Conservation (phyloP, 306 rosid species). For the Trifolium pratense region DNA sequence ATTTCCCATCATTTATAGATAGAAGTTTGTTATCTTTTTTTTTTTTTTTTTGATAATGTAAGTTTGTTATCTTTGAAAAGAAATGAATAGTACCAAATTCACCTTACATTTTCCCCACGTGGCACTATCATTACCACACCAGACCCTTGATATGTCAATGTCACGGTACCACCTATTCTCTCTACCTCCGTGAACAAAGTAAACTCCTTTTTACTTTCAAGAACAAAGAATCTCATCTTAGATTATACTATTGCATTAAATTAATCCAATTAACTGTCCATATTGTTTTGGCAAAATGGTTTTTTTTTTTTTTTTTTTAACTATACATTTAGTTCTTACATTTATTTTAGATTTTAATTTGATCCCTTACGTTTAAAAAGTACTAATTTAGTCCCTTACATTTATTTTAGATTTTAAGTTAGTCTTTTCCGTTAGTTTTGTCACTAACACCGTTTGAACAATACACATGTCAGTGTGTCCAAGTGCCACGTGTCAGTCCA, state of each 20-base stretch:
- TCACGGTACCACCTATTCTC: constrained; percentile 31
- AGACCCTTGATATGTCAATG: constrained; percentile 35
- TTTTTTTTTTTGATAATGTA: background rate
- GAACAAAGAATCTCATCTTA: background rate
- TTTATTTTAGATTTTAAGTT: too few relatives aligned
- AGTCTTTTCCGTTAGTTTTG: too few relatives aligned
- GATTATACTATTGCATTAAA: background rate
- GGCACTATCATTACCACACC: constrained; percentile 30
- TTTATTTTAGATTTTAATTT: too few relatives aligned
- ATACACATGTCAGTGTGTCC: too few relatives aligned
- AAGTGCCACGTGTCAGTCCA: too few relatives aligned
- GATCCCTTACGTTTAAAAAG: too few relatives aligned
- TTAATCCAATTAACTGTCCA: background rate
- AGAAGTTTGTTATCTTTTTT: background rate
- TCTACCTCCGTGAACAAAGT: background rate
- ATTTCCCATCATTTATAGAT: background rate
- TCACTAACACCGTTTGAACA: too few relatives aligned
- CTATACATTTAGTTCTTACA: too few relatives aligned
- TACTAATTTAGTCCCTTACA: too few relatives aligned
- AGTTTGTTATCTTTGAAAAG: background rate
- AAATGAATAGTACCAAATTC: constrained; percentile 27
- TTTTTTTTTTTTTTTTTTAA: too few relatives aligned
- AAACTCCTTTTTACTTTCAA: background rate
- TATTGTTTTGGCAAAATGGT: background rate
- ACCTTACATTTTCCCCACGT: constrained; percentile 28